Evolutionary conservation across 805 yeast species (phyloP), one percentile per base, ranked within the genome.

Genomic region (Zygoascus bituminiphila): DNA sequence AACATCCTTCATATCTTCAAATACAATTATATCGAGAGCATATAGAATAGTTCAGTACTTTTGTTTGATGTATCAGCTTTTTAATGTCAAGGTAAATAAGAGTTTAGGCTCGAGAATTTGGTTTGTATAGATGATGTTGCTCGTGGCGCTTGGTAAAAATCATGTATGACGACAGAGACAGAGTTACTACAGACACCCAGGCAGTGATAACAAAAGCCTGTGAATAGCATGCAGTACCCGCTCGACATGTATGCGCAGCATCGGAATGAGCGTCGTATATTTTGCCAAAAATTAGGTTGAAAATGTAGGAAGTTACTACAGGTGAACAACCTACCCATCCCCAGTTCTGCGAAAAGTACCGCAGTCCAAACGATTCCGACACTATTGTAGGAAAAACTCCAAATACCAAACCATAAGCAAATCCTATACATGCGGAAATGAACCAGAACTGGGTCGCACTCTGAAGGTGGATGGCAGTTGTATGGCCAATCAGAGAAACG

Each of bases 351-450:
- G 85, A 76, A 57, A 83, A 82, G 45, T 74, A 70, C 17, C 67
- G 69, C 67, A 84, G 73, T 1, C 91, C 91, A 65, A 82, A 84
- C n/a, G 72, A 63, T 53, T 84, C 89, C 15, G 85, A 77, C 12
- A 82, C 74, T 21, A 84, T 75, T 15, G 83, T 77, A 3, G 93
- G 91, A 65, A 76, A 74, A 7, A 81, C 72, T 47, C 88, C 83
- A 65, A 81, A 82, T 14, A 79, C 70, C 52, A 79, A 75, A 0
- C 93, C 93, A 63, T 84, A 84, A 38, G 80, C 81, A 35, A 79
- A 65, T 0, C 93, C 93, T 25, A 76, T 72, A 15, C 76, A 56
- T 17, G 74, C 57, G 1, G 88, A 79, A 23, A 74, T 65, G 26
- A 71, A 36, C 62, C 80, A 71, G 55, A 84, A 61, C 22, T 55